Evolutionary conservation across 192 early-diverging fungal genomes (phyloP), one percentile per base, ranked within the genome.

Genomic region (Coemansia sp.): DNA sequence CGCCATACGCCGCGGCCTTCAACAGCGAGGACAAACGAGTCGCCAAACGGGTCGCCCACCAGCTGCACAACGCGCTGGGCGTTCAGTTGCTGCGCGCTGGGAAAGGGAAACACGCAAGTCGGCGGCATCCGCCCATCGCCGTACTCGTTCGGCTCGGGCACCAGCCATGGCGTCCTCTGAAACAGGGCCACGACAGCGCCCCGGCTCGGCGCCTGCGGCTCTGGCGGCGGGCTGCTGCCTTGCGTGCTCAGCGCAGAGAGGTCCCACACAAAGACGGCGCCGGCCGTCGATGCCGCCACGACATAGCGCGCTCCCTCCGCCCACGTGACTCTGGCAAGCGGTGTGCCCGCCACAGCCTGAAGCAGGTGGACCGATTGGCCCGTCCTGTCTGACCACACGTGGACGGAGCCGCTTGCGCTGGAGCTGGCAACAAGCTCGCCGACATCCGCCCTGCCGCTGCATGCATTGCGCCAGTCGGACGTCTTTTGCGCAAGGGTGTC

Each of bases 251-350:
- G 35, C 35, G 20, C 30, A 4, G 33, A 38, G 15, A 71, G 60
- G 44, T 75, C 69, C 78, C 78, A 80, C 20, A 80, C 69, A 43
- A 71, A 66, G 23, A 75, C 14, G 5, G 23, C 44, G 0, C 66
- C 60, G 14, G 43, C 52, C 14, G 35, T 10, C 6, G 66, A 61
- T 7, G 69, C 78, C 9, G 68, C 78, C 1, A 60, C 63, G 0
- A 80, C 72, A 6, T 56, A 80, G 33, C 69, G 72, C 21, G 33
- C 41, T 15, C 66, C 68, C 14, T 53, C 60, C 0, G 72, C 69
- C 78, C 78, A 80, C 34, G 72, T 61, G 11, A 80, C 78, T 5
- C 39, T 43, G 44, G 52, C 62, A 41, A 75, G 62, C 24, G 62
- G 63, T 11, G 24, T 62, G 15, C 46, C 49, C 0, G 23, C 15